Conservation (phyloP, 2,329 filamentous ascomycete species). For the Chaetomiaceae sp. region DNA sequence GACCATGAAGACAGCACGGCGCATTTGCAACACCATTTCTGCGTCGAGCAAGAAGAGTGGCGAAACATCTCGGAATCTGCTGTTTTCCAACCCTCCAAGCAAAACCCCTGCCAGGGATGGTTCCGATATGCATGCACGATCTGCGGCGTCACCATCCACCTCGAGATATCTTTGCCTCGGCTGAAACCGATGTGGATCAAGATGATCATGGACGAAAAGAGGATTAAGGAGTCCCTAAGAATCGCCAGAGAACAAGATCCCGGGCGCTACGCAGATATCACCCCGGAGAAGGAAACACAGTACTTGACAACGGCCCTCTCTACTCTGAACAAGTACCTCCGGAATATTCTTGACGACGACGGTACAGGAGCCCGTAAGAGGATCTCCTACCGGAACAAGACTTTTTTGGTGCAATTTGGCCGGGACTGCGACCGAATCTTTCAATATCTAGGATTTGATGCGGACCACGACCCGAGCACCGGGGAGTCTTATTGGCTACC, state of each 20-base stretch:
- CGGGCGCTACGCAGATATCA: constrained; percentile 42
- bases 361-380: constrained; percentile 34
- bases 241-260: constrained; percentile 39
- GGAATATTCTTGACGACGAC: constrained; percentile 42
- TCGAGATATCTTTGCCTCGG: constrained; percentile 49
- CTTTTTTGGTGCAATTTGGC: constrained; percentile 52
- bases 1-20: constrained; percentile 9
- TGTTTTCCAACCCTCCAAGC: constrained; percentile 27
- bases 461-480: constrained; percentile 36
- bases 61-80: constrained; percentile 3
- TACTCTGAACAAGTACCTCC: constrained; percentile 50
- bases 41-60: constrained; percentile 9
- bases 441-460: constrained; percentile 45
- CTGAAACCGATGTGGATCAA: constrained; percentile 41
- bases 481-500: constrained; percentile 38
- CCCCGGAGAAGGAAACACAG: constrained; percentile 29
- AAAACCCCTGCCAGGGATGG: constrained; percentile 37
- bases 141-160: constrained; percentile 40
- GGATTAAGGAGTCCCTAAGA: constrained; percentile 39
- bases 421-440: constrained; percentile 47
- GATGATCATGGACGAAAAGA: constrained; percentile 42
- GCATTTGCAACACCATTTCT: constrained; percentile 28
- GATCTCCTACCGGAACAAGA: constrained; percentile 55
- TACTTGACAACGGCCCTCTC: constrained; percentile 39
- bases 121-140: constrained; percentile 41